These are phyloP conservation scores for Lasiodiplodia hormozganensis DNA, from an alignment of 2,329 filamentous ascomycete species.

Conservation along the genomic window DNA sequence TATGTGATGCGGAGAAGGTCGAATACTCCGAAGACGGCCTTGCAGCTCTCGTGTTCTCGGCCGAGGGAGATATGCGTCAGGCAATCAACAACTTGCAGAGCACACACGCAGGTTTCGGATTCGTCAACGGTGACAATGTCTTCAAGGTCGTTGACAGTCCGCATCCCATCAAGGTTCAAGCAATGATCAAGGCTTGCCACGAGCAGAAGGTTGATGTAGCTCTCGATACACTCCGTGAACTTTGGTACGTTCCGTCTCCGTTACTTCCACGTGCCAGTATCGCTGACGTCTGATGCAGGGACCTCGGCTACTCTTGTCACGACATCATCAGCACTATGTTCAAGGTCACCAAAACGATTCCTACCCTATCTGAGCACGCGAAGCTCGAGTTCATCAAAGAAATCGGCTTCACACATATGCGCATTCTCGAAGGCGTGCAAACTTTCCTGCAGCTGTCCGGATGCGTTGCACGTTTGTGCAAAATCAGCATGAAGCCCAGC, in stretches of 20 bases:
- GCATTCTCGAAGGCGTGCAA: constrained; percentile 96
- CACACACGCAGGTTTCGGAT: constrained; percentile 90
- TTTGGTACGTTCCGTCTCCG: constrained; percentile 69
- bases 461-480: constrained; percentile 88
- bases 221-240: constrained; percentile 82
- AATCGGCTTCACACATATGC: constrained; percentile 99
- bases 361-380: constrained; percentile 88
- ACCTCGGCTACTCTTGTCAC: constrained; percentile 95
- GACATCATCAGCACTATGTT: constrained; percentile 99
- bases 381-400: constrained; percentile 98
- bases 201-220: constrained; percentile 90
- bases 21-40: constrained; percentile 91
- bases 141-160: constrained; percentile 97
- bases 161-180: constrained; percentile 97
- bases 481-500: constrained; percentile 94
- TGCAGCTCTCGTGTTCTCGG: constrained; percentile 94
- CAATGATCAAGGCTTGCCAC: constrained; percentile 97
- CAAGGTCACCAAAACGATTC: constrained; percentile 94
- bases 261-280: neutral
- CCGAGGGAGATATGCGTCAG: constrained; percentile 98
- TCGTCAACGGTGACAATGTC: constrained; percentile 97
- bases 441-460: constrained; percentile 93
- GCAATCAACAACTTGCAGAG: constrained; percentile 98
- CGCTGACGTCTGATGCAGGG: constrained; percentile 50
- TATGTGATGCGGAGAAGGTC: constrained; percentile 90